These are phyloP conservation scores for Tetrahymena thermophila DNA, from an alignment of 73 alveolate species.

Conservation along the genomic window DNA sequence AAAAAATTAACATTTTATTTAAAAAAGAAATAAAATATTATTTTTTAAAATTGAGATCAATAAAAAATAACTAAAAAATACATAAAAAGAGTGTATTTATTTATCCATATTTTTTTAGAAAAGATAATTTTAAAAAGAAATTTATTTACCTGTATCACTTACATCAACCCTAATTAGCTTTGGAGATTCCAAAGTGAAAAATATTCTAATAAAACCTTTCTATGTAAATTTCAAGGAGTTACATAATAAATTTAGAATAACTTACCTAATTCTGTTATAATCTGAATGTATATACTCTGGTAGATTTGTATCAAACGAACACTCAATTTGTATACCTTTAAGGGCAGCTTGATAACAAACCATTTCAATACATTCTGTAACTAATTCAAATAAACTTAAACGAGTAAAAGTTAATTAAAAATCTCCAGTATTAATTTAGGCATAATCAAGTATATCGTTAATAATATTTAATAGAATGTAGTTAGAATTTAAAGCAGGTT, in stretches of 20 bases:
- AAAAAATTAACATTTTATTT: too few species aligned
- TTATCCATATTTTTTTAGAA: neutral
- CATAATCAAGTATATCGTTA: slow-evolving; percentile 40
- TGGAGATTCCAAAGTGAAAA: neutral
- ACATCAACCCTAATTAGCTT: neutral
- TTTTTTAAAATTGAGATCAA: too few species aligned
- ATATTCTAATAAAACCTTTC: slow-evolving; percentile 16
- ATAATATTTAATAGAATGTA: slow-evolving; percentile 6
- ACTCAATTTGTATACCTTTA: slow-evolving; percentile 11
- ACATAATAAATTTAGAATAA: slow-evolving; percentile 25
- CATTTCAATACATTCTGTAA: neutral
- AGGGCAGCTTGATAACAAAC: slow-evolving; percentile 8
- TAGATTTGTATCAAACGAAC: neutral
- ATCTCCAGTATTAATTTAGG: slow-evolving; percentile 16
- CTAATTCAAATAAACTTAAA: neutral
- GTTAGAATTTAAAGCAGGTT: slow-evolving; percentile 12
- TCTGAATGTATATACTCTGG: slow-evolving; percentile 12
- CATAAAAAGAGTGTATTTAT: too few species aligned
- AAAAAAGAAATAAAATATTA: too few species aligned
- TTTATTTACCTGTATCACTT: slow-evolving; percentile 34
- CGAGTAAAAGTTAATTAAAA: neutral
- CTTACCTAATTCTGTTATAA: slow-evolving; percentile 14
- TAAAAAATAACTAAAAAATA: too few species aligned
- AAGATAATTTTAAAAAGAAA: too few species aligned
- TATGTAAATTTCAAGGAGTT: slow-evolving; percentile 45